phyloP scores from a whole-genome alignment of 352 stramenopile genomes.

The Globisporangium sylvaticum region DNA sequence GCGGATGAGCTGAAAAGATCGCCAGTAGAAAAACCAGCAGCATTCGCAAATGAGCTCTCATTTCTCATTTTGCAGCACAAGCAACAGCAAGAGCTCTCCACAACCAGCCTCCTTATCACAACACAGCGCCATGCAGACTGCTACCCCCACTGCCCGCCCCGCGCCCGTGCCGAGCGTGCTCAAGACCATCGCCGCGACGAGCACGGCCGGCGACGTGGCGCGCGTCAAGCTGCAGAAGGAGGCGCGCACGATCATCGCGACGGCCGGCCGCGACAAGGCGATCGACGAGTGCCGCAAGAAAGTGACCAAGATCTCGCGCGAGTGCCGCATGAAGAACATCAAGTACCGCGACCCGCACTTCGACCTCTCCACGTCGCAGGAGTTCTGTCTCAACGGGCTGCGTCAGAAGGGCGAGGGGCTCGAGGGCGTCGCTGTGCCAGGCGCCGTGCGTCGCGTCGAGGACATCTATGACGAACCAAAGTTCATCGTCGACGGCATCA shows the following conservation, averaged over 20 bases:
- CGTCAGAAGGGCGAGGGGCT: slow-evolving; percentile 14
- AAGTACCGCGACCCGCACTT: slow-evolving; percentile 48
- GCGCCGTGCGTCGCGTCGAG: slow-evolving; percentile 25
- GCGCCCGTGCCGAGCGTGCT: slow-evolving; percentile 9
- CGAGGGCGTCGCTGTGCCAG: slow-evolving; percentile 16
- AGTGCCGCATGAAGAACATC: slow-evolving; percentile 38
- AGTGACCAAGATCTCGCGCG: slow-evolving; percentile 34
- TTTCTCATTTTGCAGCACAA: too few relatives aligned
- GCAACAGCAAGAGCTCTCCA: neutral
- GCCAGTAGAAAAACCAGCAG: too few relatives aligned
- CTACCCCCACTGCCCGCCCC: neutral
- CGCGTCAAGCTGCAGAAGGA: slow-evolving; percentile 19
- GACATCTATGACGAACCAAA: slow-evolving; percentile 35
- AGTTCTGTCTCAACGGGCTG: slow-evolving; percentile 29
- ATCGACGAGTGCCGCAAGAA: slow-evolving; percentile 34
- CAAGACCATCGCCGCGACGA: neutral
- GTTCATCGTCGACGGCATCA: slow-evolving; percentile 53
- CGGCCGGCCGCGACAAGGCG: slow-evolving; percentile 23
- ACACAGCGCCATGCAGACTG: neutral
- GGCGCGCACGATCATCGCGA: slow-evolving; percentile 26
- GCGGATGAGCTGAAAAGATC: too few relatives aligned
- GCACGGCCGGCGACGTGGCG: neutral
- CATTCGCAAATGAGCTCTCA: too few relatives aligned
- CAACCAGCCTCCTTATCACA: too few relatives aligned
- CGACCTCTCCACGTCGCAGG: slow-evolving; percentile 19